These are phyloP conservation scores for Jackrogersella minutella DNA, from an alignment of 495 filamentous ascomycete species.

Conservation along the genomic window DNA sequence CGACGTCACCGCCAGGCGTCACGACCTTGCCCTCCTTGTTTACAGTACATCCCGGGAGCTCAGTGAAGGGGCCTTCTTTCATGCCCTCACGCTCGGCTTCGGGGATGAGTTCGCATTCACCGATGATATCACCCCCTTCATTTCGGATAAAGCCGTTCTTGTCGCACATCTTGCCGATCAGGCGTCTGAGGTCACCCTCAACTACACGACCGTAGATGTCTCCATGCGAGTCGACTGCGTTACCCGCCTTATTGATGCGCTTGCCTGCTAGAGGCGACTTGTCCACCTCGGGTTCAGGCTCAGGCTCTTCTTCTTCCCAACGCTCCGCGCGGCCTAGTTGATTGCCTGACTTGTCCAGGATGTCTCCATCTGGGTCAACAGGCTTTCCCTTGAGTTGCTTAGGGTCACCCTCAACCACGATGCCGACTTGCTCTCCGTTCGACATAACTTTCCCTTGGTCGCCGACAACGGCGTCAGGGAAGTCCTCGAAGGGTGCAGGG, in stretches of 20 bases:
- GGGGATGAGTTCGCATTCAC: constrained; percentile 78
- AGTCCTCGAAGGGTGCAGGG: constrained; percentile 77
- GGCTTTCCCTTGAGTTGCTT: constrained; percentile 76
- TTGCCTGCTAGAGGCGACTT: constrained; percentile 78
- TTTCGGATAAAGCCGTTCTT: constrained; percentile 82
- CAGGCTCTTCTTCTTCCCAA: constrained; percentile 59
- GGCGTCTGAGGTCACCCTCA: constrained; percentile 72
- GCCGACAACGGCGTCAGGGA: constrained; percentile 73
- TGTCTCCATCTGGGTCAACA: constrained; percentile 85
- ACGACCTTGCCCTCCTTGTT: constrained; percentile 78
- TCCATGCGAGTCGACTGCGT: constrained; percentile 79
- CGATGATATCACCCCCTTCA: constrained; percentile 81
- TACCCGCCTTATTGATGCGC: constrained; percentile 85
- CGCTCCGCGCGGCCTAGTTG: constrained; percentile 78
- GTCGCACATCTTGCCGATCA: constrained; percentile 83
- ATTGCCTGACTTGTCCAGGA: constrained; percentile 81
- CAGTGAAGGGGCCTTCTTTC: constrained; percentile 82
- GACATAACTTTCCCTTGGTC: constrained; percentile 75
- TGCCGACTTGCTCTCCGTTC: constrained; percentile 74
- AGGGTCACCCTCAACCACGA: constrained; percentile 77
- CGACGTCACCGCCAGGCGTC: constrained; percentile 67
- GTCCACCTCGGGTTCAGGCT: constrained; percentile 65
- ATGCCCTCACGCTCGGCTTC: constrained; percentile 70
- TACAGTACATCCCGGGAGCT: constrained; percentile 75
- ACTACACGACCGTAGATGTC: constrained; percentile 77